These are phyloP conservation scores for Rhypophila decipiens DNA, from an alignment of 495 filamentous ascomycete species.

Conservation along the genomic window DNA sequence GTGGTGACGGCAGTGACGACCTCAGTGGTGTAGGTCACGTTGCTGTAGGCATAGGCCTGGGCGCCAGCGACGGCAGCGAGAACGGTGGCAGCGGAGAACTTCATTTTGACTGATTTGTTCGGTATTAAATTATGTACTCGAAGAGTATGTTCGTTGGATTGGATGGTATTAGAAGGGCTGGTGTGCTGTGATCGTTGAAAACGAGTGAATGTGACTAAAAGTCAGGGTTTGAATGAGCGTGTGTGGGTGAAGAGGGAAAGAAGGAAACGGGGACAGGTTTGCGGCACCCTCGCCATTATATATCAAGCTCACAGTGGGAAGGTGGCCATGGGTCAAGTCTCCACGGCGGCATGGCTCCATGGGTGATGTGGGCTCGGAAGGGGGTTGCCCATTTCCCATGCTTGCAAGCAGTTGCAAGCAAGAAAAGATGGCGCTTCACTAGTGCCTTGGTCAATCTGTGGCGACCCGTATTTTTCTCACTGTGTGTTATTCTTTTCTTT, in stretches of 20 bases:
- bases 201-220: conserved; percentile 58
- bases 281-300: conserved; percentile 29
- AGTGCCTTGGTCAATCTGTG: neutral
- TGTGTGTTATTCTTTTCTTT: neutral
- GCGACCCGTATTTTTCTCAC: neutral
- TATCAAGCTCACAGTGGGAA: conserved; percentile 16
- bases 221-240: conserved; percentile 43
- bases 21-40: conserved; percentile 62
- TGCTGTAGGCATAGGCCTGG: conserved; percentile 48
- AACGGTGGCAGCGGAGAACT: conserved; percentile 60
- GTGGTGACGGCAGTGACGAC: conserved; percentile 75
- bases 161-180: conserved; percentile 6
- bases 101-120: conserved; percentile 68
- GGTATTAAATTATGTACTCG: conserved; percentile 39
- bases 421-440: neutral
- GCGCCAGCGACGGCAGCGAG: conserved; percentile 59
- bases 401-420: neutral
- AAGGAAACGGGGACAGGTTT: conserved; percentile 20
- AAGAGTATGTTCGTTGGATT: conserved; percentile 18
- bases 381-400: neutral
- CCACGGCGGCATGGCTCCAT: neutral
- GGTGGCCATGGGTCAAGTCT: too few relatives aligned
- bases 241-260: conserved; percentile 34
- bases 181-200: conserved; percentile 18
- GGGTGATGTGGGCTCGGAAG: neutral